Percentiles rank a stretch among this genome's conserved stretches.
phyloP scores from a whole-genome alignment of 192 early-diverging fungal species.

The Entrophospora sp. region DNA sequence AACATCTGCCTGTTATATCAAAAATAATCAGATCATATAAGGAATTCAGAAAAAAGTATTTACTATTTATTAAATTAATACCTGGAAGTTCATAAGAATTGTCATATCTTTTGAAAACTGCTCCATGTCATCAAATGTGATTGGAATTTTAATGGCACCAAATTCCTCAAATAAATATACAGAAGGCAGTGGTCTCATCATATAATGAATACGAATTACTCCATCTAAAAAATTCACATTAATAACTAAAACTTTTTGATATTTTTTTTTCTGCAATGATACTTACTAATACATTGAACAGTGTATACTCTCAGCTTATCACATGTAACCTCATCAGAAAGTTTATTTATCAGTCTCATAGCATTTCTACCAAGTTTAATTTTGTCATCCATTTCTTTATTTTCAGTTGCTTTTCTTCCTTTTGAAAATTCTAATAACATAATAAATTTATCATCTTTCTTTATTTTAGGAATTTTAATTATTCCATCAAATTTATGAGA shows the following conservation, averaged over 20 bases:
- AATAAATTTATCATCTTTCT: too few relatives aligned
- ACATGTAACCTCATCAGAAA: not conserved
- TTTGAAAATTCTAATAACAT: not conserved
- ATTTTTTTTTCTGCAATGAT: not conserved
- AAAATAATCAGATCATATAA: not conserved
- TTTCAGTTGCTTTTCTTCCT: not conserved
- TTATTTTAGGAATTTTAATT: too few relatives aligned
- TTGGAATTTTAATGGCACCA: not conserved
- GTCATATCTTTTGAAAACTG: not conserved
- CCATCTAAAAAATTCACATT: not conserved
- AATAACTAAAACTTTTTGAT: not conserved
- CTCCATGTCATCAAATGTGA: not conserved
- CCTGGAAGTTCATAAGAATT: conserved; percentile 3
- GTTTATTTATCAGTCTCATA: not conserved
- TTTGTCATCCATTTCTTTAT: not conserved
- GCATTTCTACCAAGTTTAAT: not conserved
- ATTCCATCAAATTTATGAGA: too few relatives aligned
- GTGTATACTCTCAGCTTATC: not conserved
- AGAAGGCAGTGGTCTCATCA: not conserved
- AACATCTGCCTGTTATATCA: not conserved
- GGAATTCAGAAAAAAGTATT: too few relatives aligned
- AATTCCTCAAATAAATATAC: conserved; percentile 2
- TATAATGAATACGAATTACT: not conserved
- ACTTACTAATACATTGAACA: not conserved
- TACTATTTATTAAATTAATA: not conserved